Conservation (phyloP, 257 asterid genomes). For the Thymus mandschuricus region DNA sequence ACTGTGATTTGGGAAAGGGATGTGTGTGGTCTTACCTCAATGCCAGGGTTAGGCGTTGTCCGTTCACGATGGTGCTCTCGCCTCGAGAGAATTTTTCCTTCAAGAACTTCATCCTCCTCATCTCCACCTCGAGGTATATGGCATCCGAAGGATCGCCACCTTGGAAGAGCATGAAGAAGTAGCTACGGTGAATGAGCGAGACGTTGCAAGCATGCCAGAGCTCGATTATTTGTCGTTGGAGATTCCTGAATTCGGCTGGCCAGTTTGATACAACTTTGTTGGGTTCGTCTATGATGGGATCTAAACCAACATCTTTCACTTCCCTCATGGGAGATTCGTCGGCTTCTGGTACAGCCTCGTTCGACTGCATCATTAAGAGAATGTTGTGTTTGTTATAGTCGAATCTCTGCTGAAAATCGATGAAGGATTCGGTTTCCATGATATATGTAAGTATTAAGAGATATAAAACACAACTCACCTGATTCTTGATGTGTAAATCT, state of each 20-base stretch:
- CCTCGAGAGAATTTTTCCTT: slow-evolving; percentile 63
- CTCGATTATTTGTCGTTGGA: slow-evolving; percentile 71
- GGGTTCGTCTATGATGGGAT: slow-evolving; percentile 74
- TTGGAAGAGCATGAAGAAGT: slow-evolving; percentile 80
- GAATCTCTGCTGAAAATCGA: no score
- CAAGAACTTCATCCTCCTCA: slow-evolving; percentile 77
- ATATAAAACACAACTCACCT: slow-evolving; percentile 35
- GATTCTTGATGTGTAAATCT: slow-evolving; percentile 19
- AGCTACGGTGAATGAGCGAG: slow-evolving; percentile 84
- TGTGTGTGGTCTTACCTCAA: slow-evolving; percentile 55
- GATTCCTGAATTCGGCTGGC: slow-evolving; percentile 80
- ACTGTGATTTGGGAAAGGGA: not conserved
- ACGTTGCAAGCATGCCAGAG: slow-evolving; percentile 87
- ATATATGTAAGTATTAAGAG: not conserved
- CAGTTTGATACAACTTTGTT: slow-evolving; percentile 56
- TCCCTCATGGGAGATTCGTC: slow-evolving; percentile 48
- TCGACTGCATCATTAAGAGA: slow-evolving; percentile 36
- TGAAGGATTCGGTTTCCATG: no score
- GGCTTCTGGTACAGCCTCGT: slow-evolving; percentile 42
- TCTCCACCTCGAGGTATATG: slow-evolving; percentile 82
- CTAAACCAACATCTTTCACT: slow-evolving; percentile 78
- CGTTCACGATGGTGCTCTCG: slow-evolving; percentile 64
- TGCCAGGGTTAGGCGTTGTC: slow-evolving; percentile 53
- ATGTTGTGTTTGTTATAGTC: not conserved
- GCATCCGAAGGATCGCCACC: slow-evolving; percentile 94